phyloP scores from a whole-genome alignment of 352 stramenopile genomes.

The Globisporangium yorkense region DNA sequence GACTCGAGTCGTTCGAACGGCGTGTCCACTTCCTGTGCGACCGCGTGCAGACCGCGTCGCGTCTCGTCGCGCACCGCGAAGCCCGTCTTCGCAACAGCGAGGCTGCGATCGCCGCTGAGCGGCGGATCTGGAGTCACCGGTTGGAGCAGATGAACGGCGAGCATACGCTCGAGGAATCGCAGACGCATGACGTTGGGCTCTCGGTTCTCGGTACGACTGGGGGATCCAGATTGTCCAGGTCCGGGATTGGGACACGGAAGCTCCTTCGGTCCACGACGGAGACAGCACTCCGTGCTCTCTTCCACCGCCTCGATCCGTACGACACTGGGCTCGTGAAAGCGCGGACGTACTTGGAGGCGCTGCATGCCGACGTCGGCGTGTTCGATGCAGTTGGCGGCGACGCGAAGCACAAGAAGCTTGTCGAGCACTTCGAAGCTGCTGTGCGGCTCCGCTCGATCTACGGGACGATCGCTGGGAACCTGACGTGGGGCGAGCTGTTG shows the following conservation, averaged over 20 bases:
- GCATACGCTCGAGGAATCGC: neutral
- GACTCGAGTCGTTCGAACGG: conserved; percentile 34
- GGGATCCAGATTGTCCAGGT: neutral
- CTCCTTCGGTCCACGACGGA: conserved; percentile 47
- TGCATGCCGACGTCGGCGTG: conserved; percentile 28
- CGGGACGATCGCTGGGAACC: conserved; percentile 17
- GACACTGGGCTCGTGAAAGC: conserved; percentile 42
- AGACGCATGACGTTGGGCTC: conserved; percentile 1
- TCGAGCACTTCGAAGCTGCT: conserved; percentile 32
- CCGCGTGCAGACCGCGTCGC: conserved; percentile 32
- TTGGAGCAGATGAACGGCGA: conserved; percentile 20
- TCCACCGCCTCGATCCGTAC: conserved; percentile 65
- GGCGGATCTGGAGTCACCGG: conserved; percentile 27
- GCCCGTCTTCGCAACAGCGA: conserved; percentile 58
- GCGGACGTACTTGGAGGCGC: conserved; percentile 25
- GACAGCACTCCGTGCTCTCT: conserved; percentile 42
- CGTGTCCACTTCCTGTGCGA: conserved; percentile 33
- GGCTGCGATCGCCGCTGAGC: conserved; percentile 43
- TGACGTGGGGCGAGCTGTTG: conserved; percentile 78
- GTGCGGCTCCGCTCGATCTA: conserved; percentile 22
- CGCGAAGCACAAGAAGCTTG: conserved; percentile 23
- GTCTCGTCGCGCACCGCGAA: conserved; percentile 43
- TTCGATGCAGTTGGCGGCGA: conserved; percentile 28
- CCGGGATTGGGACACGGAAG: conserved; percentile 8
- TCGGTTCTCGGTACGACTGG: neutral